Conservation (phyloP, 768 basidiomycete genomes). For the Trametes cinnabarina region DNA sequence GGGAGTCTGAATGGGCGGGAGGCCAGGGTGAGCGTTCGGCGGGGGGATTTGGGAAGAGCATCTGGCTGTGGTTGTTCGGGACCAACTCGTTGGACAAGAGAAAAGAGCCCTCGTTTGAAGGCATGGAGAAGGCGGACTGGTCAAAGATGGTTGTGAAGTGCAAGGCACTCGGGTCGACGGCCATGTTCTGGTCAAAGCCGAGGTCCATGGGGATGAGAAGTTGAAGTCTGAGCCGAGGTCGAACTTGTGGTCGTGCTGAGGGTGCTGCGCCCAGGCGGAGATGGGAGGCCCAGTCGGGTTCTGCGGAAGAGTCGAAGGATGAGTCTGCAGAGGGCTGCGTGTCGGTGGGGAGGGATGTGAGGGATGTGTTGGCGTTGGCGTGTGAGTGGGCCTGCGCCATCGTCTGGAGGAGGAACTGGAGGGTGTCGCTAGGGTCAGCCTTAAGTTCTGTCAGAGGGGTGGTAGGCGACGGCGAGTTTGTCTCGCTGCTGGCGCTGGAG, state of each 20-base stretch:
- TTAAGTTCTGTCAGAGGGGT: constrained; percentile 20
- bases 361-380: background rate
- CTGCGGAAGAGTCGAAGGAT: constrained; percentile 9
- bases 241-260: constrained; percentile 32
- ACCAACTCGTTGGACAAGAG: constrained; percentile 13
- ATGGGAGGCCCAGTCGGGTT: constrained; percentile 56
- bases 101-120: constrained; percentile 4
- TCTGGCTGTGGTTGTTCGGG: constrained; percentile 11
- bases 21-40: constrained; percentile 15
- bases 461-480: constrained; percentile 27
- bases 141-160: constrained; percentile 45
- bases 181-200: constrained; percentile 57
- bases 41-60: constrained; percentile 11
- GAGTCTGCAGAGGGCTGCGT: constrained; percentile 7
- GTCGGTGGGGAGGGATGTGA: background rate
- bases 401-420: constrained; percentile 30
- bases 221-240: constrained; percentile 42
- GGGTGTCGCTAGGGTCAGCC: constrained; percentile 24
- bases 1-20: constrained; percentile 18
- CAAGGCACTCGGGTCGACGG: constrained; percentile 63
- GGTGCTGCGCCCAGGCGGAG: constrained; percentile 38
- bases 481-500: constrained; percentile 27
- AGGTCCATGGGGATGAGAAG: constrained; percentile 53
- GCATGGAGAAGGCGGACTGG: constrained; percentile 15
- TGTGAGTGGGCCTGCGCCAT: constrained; percentile 24